Percentiles rank a stretch among this genome's conserved stretches.
phyloP scores from a whole-genome alignment of 805 yeast genomes.

The Saccharomycopsis babjevae region DNA sequence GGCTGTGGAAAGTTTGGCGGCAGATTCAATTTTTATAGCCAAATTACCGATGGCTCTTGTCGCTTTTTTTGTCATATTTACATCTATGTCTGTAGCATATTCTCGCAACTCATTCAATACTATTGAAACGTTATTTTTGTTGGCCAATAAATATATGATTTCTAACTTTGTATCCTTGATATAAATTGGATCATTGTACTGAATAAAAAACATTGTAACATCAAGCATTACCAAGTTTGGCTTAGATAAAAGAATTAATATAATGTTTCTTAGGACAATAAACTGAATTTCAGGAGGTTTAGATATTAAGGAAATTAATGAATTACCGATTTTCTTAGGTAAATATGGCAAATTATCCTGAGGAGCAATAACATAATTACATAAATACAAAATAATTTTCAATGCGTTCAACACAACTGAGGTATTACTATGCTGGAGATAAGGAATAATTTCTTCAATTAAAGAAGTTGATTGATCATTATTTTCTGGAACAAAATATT shows the following conservation, averaged over 20 bases:
- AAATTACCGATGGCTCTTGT: constrained; percentile 83
- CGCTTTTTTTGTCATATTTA: constrained; percentile 79
- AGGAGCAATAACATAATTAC: constrained; percentile 57
- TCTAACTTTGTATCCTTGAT: constrained; percentile 86
- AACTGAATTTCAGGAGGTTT: constrained; percentile 81
- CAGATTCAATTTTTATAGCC: constrained; percentile 60
- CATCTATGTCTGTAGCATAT: constrained; percentile 80
- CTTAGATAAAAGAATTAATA: constrained; percentile 57
- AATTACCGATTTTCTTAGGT: constrained; percentile 51
- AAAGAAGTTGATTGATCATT: constrained; percentile 55
- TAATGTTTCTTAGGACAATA: constrained; percentile 69
- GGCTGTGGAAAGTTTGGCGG: constrained; percentile 55
- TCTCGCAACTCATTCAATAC: constrained; percentile 72
- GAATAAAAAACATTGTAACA: constrained; percentile 73
- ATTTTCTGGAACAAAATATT: constrained; percentile 60
- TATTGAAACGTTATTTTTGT: constrained; percentile 44
- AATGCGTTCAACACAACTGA: constrained; percentile 72
- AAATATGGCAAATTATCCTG: constrained; percentile 46
- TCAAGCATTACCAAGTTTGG: constrained; percentile 52
- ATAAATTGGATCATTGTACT: constrained; percentile 76
- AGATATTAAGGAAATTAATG: constrained; percentile 56
- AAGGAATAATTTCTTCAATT: constrained; percentile 57
- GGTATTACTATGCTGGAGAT: constrained; percentile 70
- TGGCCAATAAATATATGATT: constrained; percentile 70
- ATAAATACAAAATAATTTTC: constrained; percentile 58